Base-by-base conservation (phyloP, 805 yeast species). In the Candida krabiensis region DNA sequence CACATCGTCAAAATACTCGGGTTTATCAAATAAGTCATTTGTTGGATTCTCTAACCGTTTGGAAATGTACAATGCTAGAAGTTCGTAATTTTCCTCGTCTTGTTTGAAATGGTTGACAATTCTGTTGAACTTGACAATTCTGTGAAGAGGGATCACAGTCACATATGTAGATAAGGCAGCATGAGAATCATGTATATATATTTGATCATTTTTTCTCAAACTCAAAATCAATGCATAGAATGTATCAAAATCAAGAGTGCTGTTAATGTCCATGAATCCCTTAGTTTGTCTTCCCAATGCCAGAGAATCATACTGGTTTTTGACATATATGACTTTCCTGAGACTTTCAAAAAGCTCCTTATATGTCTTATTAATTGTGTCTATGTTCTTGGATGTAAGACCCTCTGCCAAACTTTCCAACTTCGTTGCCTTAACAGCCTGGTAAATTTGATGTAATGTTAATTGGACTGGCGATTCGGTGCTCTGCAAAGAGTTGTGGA, bases 181-280 rank as follows among this genome's bases (percentile, higher is more conserved):
- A 19, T 33, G 31, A 14, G 53, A 23, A 29, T 56, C 50, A 41
- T 54, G 54, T 3, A 49, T 33, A 30, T 66, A 62, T 41, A 47
- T 70, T 58, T 34, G 68, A 56, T 52, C 73, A 75, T 52, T 75
- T 33, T 63, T 76, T 44, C 73, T 63, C 17, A 82, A 49, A 1
- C 77, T 68, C 44, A 79, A 59, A 12, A 77, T 64, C 17, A 75
- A 63, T 0, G 83, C 73, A 38, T 71, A 66, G 21, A 65, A 59
- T 0, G 52, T 41, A 0, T 66, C 45, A 2, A 64, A 52, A 17
- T 61, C 52, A 17, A 55, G 26, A 1, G 36, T 18, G 5, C 34
- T 21, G 19, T 37, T 30, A 11, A 53, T 19, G 11, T 52, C 40
- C 6, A 53, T 40, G 1, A 30, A 7, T 3, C 67, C 68, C 4